A percentile compares a stretch with the other conserved stretches of the same genome.
These are phyloP conservation scores for Metschnikowia picachoensis DNA, from an alignment of 805 yeast species.

Conservation along the genomic window DNA sequence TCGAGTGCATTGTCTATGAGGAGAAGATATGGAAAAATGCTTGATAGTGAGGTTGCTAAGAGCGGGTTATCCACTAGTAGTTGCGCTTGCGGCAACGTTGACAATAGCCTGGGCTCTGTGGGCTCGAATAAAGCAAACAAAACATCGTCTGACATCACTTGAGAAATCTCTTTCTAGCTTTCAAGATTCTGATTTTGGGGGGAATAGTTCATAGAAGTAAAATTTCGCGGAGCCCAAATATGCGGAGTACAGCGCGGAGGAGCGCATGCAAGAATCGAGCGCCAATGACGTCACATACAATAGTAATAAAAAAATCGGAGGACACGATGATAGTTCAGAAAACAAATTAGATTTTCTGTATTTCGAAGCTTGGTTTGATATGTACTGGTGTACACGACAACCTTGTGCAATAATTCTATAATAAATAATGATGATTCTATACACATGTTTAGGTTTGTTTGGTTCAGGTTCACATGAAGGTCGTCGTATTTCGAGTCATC, in stretches of 20 bases:
- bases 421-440: too few species aligned
- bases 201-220: not conserved
- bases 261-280: too few species aligned
- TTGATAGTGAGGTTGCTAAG: constrained; percentile 44
- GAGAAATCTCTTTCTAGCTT: too few species aligned
- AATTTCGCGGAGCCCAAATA: too few species aligned
- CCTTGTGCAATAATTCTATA: not conserved
- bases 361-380: too few species aligned
- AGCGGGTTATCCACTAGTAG: constrained; percentile 43
- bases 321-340: not conserved
- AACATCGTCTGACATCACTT: constrained; percentile 14
- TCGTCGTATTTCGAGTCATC: not conserved
- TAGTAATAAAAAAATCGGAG: not conserved
- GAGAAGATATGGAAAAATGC: constrained; percentile 45
- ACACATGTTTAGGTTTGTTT: too few species aligned
- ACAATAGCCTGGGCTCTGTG: constrained; percentile 31
- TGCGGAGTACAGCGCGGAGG: too few species aligned
- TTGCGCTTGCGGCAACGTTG: constrained; percentile 26
- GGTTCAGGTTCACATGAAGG: not conserved
- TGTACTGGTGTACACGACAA: too few species aligned
- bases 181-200: not conserved
- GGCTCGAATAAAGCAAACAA: constrained; percentile 35
- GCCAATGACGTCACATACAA: too few species aligned
- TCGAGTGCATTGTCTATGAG: constrained; percentile 43
- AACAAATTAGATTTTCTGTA: too few species aligned